Percentiles rank a stretch among this genome's conserved stretches.
These are phyloP conservation scores for Buxus sempervirens DNA, from an alignment of 164 flowering plant genomes.

Conservation along the genomic window DNA sequence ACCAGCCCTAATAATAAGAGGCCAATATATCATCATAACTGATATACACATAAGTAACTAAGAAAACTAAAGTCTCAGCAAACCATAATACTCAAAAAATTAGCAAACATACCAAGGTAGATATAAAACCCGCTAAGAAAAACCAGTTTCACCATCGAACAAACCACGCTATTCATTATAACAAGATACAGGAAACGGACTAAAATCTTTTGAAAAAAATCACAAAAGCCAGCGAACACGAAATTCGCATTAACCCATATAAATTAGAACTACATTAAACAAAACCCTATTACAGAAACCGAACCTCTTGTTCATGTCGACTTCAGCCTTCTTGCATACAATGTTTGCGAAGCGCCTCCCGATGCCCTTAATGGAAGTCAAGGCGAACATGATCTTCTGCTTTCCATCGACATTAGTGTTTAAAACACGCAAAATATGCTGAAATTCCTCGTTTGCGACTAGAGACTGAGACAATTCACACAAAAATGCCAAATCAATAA, in stretches of 20 bases:
- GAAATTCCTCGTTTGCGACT: constrained; percentile 70
- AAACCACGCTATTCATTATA: no score
- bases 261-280: not conserved
- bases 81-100: no score
- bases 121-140: no score
- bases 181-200: no score
- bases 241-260: not conserved
- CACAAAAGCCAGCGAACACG: not conserved
- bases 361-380: constrained; percentile 79
- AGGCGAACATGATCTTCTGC: constrained; percentile 80
- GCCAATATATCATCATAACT: not conserved
- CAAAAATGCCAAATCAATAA: not conserved
- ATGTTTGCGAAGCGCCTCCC: constrained; percentile 77
- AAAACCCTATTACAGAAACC: not conserved
- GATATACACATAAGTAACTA: not conserved
- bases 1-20: constrained; percentile 50
- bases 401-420: constrained; percentile 87
- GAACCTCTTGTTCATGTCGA: constrained; percentile 83
- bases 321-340: constrained; percentile 81
- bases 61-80: not conserved
- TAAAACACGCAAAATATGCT: constrained; percentile 78
- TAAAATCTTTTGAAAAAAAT: no score
- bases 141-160: no score
- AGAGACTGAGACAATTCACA: constrained; percentile 39
- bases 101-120: no score